Evolutionary conservation across 1,284 basidiomycete genomes (phyloP).

Genomic region (Rhodotorula sp.): DNA sequence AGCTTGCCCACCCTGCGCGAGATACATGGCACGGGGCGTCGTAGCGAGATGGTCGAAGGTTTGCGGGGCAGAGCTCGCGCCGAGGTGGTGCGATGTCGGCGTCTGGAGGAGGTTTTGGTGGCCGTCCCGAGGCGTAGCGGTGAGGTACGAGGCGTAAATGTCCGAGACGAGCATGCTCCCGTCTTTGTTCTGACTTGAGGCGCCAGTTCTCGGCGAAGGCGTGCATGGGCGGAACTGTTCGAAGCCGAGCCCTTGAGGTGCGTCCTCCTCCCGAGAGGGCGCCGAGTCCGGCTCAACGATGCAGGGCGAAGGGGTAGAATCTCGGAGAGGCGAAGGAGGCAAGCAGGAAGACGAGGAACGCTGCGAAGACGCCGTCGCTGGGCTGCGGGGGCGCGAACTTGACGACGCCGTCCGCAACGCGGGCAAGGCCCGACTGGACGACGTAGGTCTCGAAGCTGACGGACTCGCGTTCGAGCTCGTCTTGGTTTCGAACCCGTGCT

Average conservation of each 20-base stretch:
- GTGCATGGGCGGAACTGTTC: slow-evolving; percentile 1
- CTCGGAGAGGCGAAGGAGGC: not conserved
- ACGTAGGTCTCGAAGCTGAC: slow-evolving; percentile 8
- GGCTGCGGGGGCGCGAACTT: slow-evolving; percentile 1
- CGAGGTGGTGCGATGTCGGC: slow-evolving; percentile 4
- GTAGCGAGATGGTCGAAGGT: not conserved
- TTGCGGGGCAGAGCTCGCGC: not conserved
- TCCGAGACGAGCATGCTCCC: slow-evolving; percentile 4
- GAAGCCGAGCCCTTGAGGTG: not conserved
- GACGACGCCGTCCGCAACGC: not conserved
- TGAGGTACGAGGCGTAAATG: slow-evolving; percentile 31
- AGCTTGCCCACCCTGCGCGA: not conserved
- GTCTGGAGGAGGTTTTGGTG: slow-evolving; percentile 17
- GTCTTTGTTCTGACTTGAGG: not conserved
- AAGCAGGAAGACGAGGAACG: not conserved
- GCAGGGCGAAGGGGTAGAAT: not conserved
- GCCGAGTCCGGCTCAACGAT: slow-evolving; percentile 10
- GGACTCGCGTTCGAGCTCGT: not conserved
- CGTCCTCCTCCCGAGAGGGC: too few relatives aligned
- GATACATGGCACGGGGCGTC: slow-evolving; percentile 7
- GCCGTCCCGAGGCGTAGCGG: slow-evolving; percentile 14
- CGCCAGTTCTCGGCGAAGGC: not conserved
- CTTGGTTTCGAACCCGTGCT: not conserved
- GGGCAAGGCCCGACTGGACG: not conserved
- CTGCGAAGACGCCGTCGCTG: slow-evolving; percentile 18